A percentile compares a stretch with the other conserved stretches of the same genome.
These are phyloP conservation scores for Pythium brassicae DNA, from an alignment of 352 stramenopile species.

Conservation along the genomic window DNA sequence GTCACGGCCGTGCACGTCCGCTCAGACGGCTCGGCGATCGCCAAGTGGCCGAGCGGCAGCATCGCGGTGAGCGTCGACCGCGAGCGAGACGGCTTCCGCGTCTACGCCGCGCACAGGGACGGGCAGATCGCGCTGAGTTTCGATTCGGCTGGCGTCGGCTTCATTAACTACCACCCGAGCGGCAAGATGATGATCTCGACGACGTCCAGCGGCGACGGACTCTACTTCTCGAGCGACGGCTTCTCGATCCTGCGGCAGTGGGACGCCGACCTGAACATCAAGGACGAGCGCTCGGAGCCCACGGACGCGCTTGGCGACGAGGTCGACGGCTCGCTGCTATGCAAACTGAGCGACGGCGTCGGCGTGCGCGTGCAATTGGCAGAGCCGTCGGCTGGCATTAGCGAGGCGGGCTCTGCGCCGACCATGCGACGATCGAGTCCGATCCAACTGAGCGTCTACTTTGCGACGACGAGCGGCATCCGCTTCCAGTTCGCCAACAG, in stretches of 20 bases:
- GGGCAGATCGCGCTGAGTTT: slow-evolving; percentile 64
- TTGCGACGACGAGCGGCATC: slow-evolving; percentile 29
- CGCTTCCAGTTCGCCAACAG: slow-evolving; percentile 45
- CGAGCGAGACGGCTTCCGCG: slow-evolving; percentile 53
- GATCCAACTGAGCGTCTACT: slow-evolving; percentile 47
- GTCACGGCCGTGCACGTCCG: slow-evolving; percentile 52
- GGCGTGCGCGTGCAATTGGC: slow-evolving; percentile 32
- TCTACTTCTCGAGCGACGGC: slow-evolving; percentile 46
- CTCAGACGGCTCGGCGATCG: slow-evolving; percentile 54
- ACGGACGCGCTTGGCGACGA: slow-evolving; percentile 29
- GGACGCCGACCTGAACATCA: slow-evolving; percentile 33
- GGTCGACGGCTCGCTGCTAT: slow-evolving; percentile 36
- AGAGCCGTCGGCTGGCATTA: background rate
- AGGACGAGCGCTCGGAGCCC: slow-evolving; percentile 34
- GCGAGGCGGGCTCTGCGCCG: background rate
- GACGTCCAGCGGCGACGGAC: slow-evolving; percentile 49
- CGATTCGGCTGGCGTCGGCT: slow-evolving; percentile 55
- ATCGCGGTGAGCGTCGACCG: slow-evolving; percentile 67
- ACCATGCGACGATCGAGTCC: slow-evolving; percentile 6
- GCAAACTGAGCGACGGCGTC: slow-evolving; percentile 46
- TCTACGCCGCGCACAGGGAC: slow-evolving; percentile 71
- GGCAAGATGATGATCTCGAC: slow-evolving; percentile 71
- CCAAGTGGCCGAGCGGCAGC: slow-evolving; percentile 60
- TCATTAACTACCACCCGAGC: slow-evolving; percentile 78
- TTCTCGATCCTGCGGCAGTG: slow-evolving; percentile 53